Evolutionary conservation across 1,284 basidiomycete species (phyloP), one percentile per base, ranked within the genome.

Genomic region (Malassezia japonica): DNA sequence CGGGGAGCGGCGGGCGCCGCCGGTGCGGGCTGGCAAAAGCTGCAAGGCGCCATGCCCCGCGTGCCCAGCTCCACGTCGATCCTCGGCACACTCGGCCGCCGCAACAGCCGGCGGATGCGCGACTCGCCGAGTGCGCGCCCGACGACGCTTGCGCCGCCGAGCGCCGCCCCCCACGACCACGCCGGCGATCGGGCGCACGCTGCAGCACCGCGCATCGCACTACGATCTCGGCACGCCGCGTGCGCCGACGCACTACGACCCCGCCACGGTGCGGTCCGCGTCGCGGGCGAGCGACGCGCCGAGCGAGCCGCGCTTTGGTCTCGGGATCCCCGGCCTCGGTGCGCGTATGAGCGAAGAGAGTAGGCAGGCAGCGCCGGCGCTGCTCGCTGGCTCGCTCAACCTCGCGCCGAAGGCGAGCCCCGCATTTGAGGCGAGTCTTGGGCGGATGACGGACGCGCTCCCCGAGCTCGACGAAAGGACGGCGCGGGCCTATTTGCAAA

Each of bases 401-500:
- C 21, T 34, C 16, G 18, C 25, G 16, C 25, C 48, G 20, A 23
- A 29, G 15, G 18, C 23, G 4, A 36, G 40, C 6, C 9, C 44
- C 13, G 35, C n/a, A 13, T 20, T 46, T n/a, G 27, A 41, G n/a
- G 41, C 39, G 21, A 32, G 20, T 3, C 27, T 54, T 28, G 23
- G 18, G 16, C 44, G 43, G 6, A 18, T 54, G 40, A 33, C 36
- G 20, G 51, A 54, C 20, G 51, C 51, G 10, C 25, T 54, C 9
- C 51, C 51, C 5, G 40, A 54, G 7, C 24, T 41, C 18, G 40
- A 54, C 33, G 51, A 54, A 18, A 25, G 20, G 6, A 48, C 46
- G 6, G 43, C 43, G 23, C 46, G 40, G 15, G 18, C 13, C 8
- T 54, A 48, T 24, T 21, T 54, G 13, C 6, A 16, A 32, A 39